Conservation (phyloP, 768 basidiomycete species). For the Panus rudis region DNA sequence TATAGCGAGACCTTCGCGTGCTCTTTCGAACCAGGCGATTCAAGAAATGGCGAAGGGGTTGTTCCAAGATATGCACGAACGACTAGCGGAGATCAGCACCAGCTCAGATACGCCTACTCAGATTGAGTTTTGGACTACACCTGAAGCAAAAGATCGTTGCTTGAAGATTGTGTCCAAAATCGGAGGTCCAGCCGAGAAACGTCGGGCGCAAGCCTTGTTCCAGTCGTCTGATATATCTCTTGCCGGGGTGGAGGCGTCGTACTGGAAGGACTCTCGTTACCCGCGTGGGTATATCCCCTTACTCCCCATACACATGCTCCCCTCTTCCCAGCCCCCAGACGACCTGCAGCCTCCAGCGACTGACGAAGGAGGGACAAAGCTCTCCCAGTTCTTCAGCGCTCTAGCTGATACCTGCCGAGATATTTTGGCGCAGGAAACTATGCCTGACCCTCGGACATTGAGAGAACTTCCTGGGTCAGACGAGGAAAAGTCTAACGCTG, state of each 20-base stretch:
- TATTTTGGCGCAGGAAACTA: conserved; percentile 44
- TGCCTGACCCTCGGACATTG: conserved; percentile 10
- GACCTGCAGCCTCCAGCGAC: neutral
- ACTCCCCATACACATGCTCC: conserved; percentile 49
- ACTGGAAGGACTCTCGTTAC: conserved; percentile 63
- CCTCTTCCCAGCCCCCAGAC: conserved; percentile 22
- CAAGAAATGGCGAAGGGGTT: conserved; percentile 67
- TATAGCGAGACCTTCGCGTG: conserved; percentile 53
- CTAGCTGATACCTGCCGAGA: conserved; percentile 46
- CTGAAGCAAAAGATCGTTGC: conserved; percentile 67
- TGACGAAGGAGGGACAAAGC: neutral
- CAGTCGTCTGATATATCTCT: conserved; percentile 11
- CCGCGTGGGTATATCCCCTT: conserved; percentile 45
- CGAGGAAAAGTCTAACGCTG: neutral
- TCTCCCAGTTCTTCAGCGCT: conserved; percentile 36
- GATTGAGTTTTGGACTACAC: conserved; percentile 75
- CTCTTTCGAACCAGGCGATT: conserved; percentile 62
- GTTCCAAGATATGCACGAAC: conserved; percentile 55
- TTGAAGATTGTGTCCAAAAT: conserved; percentile 76
- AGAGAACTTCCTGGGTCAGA: neutral
- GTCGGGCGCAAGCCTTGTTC: conserved; percentile 59
- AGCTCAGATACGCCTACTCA: conserved; percentile 2
- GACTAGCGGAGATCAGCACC: conserved; percentile 20
- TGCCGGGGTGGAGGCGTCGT: conserved; percentile 25
- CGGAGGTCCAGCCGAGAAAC: conserved; percentile 62